Conservation (phyloP, 2,329 filamentous ascomycete species). For the Claviceps monticola region DNA sequence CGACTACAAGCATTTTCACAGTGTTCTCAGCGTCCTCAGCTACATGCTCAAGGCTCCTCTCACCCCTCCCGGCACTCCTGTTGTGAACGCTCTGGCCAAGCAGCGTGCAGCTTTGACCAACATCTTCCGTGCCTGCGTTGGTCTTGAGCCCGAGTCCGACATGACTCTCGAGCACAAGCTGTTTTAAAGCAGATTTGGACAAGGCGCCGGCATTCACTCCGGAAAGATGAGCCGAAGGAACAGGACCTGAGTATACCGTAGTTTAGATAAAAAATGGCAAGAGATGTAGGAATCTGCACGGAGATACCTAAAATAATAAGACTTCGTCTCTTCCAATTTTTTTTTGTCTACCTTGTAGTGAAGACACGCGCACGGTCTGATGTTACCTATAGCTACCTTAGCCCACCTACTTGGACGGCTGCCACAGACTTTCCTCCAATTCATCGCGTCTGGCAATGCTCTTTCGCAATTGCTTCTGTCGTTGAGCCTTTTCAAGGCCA, state of each 20-base stretch:
- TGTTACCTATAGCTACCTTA: too few relatives aligned
- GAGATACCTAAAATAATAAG: not conserved
- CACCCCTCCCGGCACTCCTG: slow-evolving; percentile 86
- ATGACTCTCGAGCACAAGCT: slow-evolving; percentile 99
- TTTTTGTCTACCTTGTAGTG: not conserved
- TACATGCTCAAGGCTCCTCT: slow-evolving; percentile 98
- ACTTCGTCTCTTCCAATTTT: not conserved
- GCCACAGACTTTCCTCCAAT: too few relatives aligned
- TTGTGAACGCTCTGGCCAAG: slow-evolving; percentile 91
- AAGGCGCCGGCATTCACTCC: not conserved
- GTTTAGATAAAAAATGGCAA: slow-evolving; percentile 6
- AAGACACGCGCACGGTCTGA: not conserved
- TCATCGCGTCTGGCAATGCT: too few relatives aligned
- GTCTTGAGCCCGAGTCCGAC: slow-evolving; percentile 91
- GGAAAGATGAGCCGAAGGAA: too few relatives aligned
- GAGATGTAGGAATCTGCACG: slow-evolving; percentile 9
- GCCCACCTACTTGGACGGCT: too few relatives aligned
- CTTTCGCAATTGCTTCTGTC: too few relatives aligned
- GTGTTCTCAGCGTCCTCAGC: slow-evolving; percentile 89
- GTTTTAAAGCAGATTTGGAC: slow-evolving; percentile 39
- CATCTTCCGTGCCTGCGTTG: slow-evolving; percentile 96
- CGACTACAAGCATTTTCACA: slow-evolving; percentile 90
- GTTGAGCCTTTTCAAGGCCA: too few relatives aligned
- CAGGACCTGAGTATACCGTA: not conserved
- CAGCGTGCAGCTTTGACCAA: slow-evolving; percentile 90